Conservation (phyloP, 306 rosid genomes). For the Pterocarpus macrocarpus region DNA sequence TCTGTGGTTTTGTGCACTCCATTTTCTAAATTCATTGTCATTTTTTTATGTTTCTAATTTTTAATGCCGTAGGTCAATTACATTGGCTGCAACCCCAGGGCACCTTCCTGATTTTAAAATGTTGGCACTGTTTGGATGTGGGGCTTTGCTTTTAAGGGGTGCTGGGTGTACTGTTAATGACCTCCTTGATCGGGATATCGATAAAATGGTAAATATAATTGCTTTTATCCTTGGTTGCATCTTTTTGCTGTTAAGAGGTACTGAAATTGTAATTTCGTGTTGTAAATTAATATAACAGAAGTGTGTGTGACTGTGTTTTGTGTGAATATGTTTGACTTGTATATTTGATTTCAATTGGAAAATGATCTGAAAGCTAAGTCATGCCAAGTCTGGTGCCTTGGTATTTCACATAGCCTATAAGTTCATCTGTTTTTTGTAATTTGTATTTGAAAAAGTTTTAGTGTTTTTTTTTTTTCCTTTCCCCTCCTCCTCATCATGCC, state of each 20-base stretch:
- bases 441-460: not conserved
- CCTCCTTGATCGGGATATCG: slow-evolving; percentile 87
- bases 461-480: no score
- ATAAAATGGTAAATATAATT: slow-evolving; percentile 61
- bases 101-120: slow-evolving; percentile 84
- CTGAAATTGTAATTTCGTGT: slow-evolving; percentile 1
- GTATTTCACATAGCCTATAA: slow-evolving; percentile 31
- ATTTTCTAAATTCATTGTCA: slow-evolving; percentile 19
- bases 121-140: slow-evolving; percentile 78
- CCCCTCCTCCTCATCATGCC: not conserved
- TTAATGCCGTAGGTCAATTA: slow-evolving; percentile 72
- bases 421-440: slow-evolving; percentile 11
- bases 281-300: slow-evolving; percentile 26
- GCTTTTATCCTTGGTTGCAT: slow-evolving; percentile 18
- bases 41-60: slow-evolving; percentile 11
- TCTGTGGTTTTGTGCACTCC: not conserved
- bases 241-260: not conserved
- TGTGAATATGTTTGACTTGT: slow-evolving; percentile 9
- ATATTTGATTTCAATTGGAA: slow-evolving; percentile 6
- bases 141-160: slow-evolving; percentile 88
- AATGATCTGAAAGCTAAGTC: slow-evolving; percentile 28
- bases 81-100: slow-evolving; percentile 83
- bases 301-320: not conserved
- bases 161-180: slow-evolving; percentile 93
- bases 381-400: slow-evolving; percentile 37